Percentiles rank a stretch among this genome's conserved stretches.
Evolutionary conservation across 192 early-diverging fungal genomes (phyloP).

Genomic region (Dispira parvispora): DNA sequence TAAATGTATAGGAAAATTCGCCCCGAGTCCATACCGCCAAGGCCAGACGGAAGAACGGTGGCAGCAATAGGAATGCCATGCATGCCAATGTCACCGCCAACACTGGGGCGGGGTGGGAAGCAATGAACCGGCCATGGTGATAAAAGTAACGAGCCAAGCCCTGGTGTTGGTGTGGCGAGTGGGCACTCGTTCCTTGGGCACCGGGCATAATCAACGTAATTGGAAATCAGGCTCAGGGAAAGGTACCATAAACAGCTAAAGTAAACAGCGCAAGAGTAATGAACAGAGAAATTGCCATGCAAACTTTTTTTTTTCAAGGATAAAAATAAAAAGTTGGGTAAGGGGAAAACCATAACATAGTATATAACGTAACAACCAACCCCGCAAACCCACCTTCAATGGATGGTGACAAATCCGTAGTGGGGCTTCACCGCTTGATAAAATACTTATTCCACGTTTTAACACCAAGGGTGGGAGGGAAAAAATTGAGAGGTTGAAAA

Average conservation of each 20-base stretch:
- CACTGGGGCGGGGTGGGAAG: conserved; percentile 6
- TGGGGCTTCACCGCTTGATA: neutral
- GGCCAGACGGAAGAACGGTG: conserved; percentile 7
- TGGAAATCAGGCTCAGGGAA: too few species aligned
- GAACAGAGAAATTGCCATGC: too few species aligned
- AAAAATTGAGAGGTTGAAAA: neutral
- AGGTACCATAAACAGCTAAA: too few species aligned
- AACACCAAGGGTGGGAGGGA: neutral
- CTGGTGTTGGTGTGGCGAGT: neutral
- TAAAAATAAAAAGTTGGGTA: neutral
- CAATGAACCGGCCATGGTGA: conserved; percentile 9
- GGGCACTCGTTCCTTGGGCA: too few species aligned
- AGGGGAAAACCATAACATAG: neutral
- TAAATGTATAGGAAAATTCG: conserved; percentile 9
- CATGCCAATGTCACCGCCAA: conserved; percentile 7
- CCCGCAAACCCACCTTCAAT: too few species aligned
- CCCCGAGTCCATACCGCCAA: neutral
- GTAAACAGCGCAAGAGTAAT: too few species aligned
- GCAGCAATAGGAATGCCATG: conserved; percentile 5
- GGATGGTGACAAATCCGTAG: too few species aligned
- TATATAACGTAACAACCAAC: neutral
- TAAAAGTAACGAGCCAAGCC: conserved; percentile 5
- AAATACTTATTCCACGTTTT: neutral
- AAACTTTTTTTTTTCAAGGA: too few species aligned
- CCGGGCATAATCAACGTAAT: too few species aligned